Conservation (phyloP, 1,284 basidiomycete genomes). For the Testicularia cyperi region DNA sequence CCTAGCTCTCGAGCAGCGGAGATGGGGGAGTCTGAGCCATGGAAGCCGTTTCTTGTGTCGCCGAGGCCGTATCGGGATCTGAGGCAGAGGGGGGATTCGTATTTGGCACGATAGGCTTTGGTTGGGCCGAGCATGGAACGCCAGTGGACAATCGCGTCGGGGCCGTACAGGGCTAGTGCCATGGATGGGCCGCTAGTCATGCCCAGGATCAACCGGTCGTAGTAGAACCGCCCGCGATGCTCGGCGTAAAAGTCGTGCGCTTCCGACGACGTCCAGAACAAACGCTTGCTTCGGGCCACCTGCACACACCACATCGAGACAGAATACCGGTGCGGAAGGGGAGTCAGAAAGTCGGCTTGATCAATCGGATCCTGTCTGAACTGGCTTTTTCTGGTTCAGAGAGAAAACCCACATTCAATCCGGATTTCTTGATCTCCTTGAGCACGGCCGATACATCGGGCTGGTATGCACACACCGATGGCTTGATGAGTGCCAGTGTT, state of each 20-base stretch:
- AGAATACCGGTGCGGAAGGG: no score
- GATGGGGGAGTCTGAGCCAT: constrained; percentile 40
- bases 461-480: constrained; percentile 49
- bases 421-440: constrained; percentile 36
- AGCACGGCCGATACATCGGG: constrained; percentile 48
- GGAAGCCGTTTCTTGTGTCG: constrained; percentile 57
- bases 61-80: constrained; percentile 50
- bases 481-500: constrained; percentile 56
- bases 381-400: no score
- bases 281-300: constrained; percentile 36
- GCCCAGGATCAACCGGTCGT: constrained; percentile 50
- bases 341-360: no score
- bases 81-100: constrained; percentile 32
- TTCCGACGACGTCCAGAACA: constrained; percentile 51
- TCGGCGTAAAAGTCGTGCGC: constrained; percentile 55
- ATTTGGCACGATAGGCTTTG: constrained; percentile 53
- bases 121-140: constrained; percentile 52
- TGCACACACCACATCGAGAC: not conserved
- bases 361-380: no score
- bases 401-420: constrained; percentile 10
- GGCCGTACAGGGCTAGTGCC: constrained; percentile 49
- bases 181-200: constrained; percentile 54
- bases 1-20: constrained; percentile 33
- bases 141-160: constrained; percentile 47
- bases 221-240: constrained; percentile 56